A percentile compares a stretch with the other conserved stretches of the same genome.
These are phyloP conservation scores for Aureobasidium sp. DNA, from an alignment of 2,329 filamentous ascomycete genomes.

Conservation along the genomic window DNA sequence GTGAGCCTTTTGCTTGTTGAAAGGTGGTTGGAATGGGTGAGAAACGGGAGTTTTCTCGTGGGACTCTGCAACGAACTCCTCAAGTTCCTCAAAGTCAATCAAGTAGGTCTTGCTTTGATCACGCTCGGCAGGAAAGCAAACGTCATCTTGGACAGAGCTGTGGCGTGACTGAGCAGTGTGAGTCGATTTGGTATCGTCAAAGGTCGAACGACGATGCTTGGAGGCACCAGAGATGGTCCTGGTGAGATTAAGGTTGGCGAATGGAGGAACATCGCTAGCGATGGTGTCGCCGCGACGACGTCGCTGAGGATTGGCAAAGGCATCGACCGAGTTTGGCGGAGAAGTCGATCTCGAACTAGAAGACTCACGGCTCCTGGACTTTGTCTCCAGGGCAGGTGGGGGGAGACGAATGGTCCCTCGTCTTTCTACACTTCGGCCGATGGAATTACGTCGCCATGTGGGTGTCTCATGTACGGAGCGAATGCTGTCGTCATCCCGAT, in stretches of 20 bases:
- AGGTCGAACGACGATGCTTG: slow-evolving; percentile 50
- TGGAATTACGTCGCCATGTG: slow-evolving; percentile 24
- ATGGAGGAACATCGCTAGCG: slow-evolving; percentile 47
- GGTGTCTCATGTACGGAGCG: slow-evolving; percentile 33
- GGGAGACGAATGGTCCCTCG: slow-evolving; percentile 33
- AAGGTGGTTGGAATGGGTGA: slow-evolving; percentile 28
- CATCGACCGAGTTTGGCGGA: slow-evolving; percentile 94
- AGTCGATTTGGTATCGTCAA: slow-evolving; percentile 49
- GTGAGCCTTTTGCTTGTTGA: slow-evolving; percentile 22
- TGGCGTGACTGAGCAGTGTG: slow-evolving; percentile 53
- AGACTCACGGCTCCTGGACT: slow-evolving; percentile 21
- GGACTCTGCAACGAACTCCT: slow-evolving; percentile 70
- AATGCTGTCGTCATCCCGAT: slow-evolving; percentile 52
- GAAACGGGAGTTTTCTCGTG: slow-evolving; percentile 39
- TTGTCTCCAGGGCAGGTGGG: neutral
- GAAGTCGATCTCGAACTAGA: slow-evolving; percentile 60
- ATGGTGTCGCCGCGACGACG: slow-evolving; percentile 64
- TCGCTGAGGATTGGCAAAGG: slow-evolving; percentile 83
- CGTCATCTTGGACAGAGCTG: slow-evolving; percentile 70
- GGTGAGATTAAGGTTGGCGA: slow-evolving; percentile 52
- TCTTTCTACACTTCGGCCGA: slow-evolving; percentile 30
- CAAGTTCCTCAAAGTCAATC: slow-evolving; percentile 84
- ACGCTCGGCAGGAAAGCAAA: slow-evolving; percentile 71
- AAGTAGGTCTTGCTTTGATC: slow-evolving; percentile 72
- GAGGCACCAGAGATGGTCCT: slow-evolving; percentile 64